Evolutionary conservation across 75 land plant species (phyloP).

Genomic region (Azolla pinnata): DNA sequence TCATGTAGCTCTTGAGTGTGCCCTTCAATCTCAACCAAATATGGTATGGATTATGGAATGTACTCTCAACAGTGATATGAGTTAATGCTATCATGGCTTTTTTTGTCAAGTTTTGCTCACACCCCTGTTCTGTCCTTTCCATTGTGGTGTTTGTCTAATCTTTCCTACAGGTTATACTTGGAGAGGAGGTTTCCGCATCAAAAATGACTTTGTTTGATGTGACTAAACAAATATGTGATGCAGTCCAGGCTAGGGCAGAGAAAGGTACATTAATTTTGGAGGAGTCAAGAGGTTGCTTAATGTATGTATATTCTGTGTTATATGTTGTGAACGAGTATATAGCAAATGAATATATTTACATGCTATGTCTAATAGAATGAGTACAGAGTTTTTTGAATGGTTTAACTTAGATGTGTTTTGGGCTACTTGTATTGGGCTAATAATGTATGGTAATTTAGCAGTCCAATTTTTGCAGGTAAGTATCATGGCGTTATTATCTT

Average conservation of each 20-base stretch:
- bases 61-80: no score
- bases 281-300: no score
- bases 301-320: no score
- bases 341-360: no score
- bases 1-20: slow-evolving; percentile 89
- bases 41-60: no score
- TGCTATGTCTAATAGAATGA: no score
- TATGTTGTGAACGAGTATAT: no score
- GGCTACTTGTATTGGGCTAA: no score
- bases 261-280: slow-evolving; percentile 77
- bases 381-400: no score
- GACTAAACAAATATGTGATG: slow-evolving; percentile 92
- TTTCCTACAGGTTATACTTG: slow-evolving; percentile 66
- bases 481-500: slow-evolving; percentile 91
- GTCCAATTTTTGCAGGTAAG: slow-evolving; percentile 44
- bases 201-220: slow-evolving; percentile 88
- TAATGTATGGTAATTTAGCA: background rate
- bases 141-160: background rate
- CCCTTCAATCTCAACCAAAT: slow-evolving; percentile 97
- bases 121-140: background rate
- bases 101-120: background rate
- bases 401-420: no score
- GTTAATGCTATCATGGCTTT: no score
- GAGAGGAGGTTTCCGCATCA: slow-evolving; percentile 88
- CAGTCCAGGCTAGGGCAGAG: slow-evolving; percentile 84